These are phyloP conservation scores for Fragaria iinumae DNA, from an alignment of 306 rosid species.

Conservation along the genomic window DNA sequence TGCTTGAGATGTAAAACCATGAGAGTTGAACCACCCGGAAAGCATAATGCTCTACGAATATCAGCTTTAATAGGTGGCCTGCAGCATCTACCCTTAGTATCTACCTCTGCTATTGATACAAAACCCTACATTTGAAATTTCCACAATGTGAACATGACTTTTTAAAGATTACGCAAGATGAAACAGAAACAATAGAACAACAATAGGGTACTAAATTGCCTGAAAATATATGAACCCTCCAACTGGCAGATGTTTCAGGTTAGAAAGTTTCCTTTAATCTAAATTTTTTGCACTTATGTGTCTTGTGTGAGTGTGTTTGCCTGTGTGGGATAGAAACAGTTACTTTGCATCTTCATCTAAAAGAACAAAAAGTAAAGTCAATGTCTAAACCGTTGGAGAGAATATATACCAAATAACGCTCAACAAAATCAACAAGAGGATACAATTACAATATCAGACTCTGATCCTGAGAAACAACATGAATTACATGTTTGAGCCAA, in stretches of 20 bases:
- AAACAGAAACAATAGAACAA: neutral
- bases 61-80: slow-evolving; percentile 74
- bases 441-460: slow-evolving; percentile 10
- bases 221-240: neutral
- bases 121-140: slow-evolving; percentile 52
- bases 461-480: slow-evolving; percentile 4
- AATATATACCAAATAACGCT: neutral
- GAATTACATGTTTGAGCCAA: slow-evolving; percentile 82
- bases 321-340: neutral
- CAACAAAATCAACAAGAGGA: neutral
- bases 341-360: neutral
- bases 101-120: slow-evolving; percentile 77
- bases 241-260: neutral
- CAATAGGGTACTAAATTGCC: neutral
- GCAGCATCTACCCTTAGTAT: slow-evolving; percentile 60
- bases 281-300: no score
- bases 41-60: slow-evolving; percentile 75
- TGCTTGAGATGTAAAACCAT: slow-evolving; percentile 68
- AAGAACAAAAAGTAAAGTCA: neutral
- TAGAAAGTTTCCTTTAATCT: neutral
- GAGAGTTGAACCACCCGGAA: slow-evolving; percentile 92
- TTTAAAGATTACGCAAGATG: neutral
- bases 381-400: neutral
- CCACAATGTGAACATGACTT: neutral
- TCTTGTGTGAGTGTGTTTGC: neutral